Base-by-base conservation (phyloP, 75 land plant species). In the Isoetes taiwanensis region DNA sequence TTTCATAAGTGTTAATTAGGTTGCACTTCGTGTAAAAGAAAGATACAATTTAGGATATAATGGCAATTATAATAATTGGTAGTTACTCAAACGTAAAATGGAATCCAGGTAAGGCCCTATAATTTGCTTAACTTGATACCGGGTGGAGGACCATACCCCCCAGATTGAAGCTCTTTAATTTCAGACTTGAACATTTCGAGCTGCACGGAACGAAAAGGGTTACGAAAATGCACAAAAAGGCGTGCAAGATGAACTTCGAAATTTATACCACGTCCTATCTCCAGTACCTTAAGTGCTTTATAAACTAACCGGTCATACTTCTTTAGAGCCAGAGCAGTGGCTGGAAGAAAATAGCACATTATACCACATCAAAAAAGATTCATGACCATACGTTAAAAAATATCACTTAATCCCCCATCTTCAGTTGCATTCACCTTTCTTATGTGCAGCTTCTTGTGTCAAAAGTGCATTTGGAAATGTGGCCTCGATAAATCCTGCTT, bases 171-270 rank as follows among this genome's bases (percentile, higher is more conserved):
- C 2, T 68, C 70, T 29, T 34, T 56, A 28, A 61, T 17, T 63
- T 68, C 70, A 23, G 25, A 39, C 54, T 59, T 68, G 64, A 68
- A 68, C 70, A 68, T 61, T 25, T 68, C 66, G 16, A 48, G 34
- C 65, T 63, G 38, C 19, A 53, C n/a, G n/a, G n/a, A n/a, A n/a
- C n/a, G n/a, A n/a, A n/a, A n/a, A n/a, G n/a, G n/a, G n/a, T n/a
- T n/a, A n/a, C n/a, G n/a, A n/a, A n/a, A n/a, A n/a, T n/a, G n/a
- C n/a, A n/a, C n/a, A n/a, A n/a, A n/a, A n/a, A n/a, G n/a, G n/a
- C n/a, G n/a, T n/a, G n/a, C n/a, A n/a, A n/a, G n/a, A n/a, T n/a
- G n/a, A n/a, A n/a, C n/a, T n/a, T n/a, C n/a, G n/a, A n/a, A n/a
- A n/a, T n/a, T n/a, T n/a, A n/a, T n/a, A n/a, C n/a, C n/a, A n/a